These are phyloP conservation scores for Silene noctiflora DNA, from an alignment of 179 eudicot genomes.

Conservation along the genomic window DNA sequence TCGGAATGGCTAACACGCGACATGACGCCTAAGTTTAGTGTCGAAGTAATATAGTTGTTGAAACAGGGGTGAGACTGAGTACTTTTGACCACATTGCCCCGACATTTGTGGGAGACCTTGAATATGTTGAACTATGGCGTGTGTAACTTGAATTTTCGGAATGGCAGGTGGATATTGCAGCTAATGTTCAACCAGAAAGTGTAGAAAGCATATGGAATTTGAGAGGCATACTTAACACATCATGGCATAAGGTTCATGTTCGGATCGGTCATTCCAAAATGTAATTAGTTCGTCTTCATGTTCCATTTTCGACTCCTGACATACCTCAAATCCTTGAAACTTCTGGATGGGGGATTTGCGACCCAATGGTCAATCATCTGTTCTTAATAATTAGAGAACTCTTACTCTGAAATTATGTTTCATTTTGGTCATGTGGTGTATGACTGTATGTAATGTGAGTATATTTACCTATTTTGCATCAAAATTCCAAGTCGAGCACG, in stretches of 20 bases:
- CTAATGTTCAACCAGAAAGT: constrained; percentile 78
- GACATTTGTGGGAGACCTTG: background rate
- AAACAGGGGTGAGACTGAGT: background rate
- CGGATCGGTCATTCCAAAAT: constrained; percentile 58
- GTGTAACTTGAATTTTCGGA: background rate
- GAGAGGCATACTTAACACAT: constrained; percentile 83
- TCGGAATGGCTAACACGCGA: background rate
- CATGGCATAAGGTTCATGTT: constrained; percentile 83
- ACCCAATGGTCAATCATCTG: background rate
- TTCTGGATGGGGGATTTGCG: background rate
- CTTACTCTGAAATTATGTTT: background rate
- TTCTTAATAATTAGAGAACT: background rate
- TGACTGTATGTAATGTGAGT: background rate
- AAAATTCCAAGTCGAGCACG: background rate
- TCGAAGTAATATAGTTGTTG: background rate
- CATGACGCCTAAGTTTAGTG: background rate
- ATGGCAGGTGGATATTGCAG: constrained; percentile 69
- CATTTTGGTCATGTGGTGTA: background rate
- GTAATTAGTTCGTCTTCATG: constrained; percentile 25
- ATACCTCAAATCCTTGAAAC: background rate
- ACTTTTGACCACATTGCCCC: background rate
- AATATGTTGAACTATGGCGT: background rate
- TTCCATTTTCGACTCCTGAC: background rate
- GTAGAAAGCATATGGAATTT: constrained; percentile 78
- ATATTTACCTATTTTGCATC: too few relatives aligned